Percentiles rank a stretch among this genome's conserved stretches.
These are phyloP conservation scores for Solanum hybrid DNA, from an alignment of 305 asterid genomes.

Conservation along the genomic window DNA sequence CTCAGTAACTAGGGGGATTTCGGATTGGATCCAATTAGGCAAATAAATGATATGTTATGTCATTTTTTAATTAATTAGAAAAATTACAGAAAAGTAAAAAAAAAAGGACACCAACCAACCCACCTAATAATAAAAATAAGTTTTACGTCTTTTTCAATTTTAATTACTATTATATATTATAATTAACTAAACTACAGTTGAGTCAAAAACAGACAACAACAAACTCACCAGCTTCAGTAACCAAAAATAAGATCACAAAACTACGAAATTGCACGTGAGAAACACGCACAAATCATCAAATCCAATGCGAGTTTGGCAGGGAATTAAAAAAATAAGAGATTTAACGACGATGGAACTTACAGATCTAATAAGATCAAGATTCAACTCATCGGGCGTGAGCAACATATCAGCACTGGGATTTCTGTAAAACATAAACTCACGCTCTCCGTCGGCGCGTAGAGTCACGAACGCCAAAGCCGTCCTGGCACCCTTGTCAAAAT, in stretches of 20 bases:
- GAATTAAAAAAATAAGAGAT: not conserved
- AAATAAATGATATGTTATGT: not conserved
- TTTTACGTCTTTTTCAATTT: not conserved
- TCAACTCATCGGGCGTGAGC: constrained; percentile 43
- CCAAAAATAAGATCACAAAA: not conserved
- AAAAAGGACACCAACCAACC: not conserved
- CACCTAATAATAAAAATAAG: not conserved
- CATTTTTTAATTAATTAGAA: not conserved
- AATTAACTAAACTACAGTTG: not conserved
- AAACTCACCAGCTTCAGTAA: not conserved
- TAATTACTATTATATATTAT: not conserved
- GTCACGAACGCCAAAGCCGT: constrained; percentile 92
- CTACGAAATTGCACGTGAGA: not conserved
- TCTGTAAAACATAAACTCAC: constrained; percentile 83
- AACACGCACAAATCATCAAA: constrained; percentile 8
- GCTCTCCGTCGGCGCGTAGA: constrained; percentile 81
- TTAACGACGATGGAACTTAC: constrained; percentile 25
- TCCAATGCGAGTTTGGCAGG: not conserved
- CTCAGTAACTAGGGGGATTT: too few relatives aligned
- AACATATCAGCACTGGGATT: constrained; percentile 76
- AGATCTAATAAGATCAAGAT: constrained; percentile 56
- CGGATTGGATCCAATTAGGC: not conserved
- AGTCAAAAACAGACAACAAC: not conserved
- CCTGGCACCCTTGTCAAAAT: constrained; percentile 64
- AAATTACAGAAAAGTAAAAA: not conserved